Base-by-base conservation (phyloP, 768 basidiomycete species). In the Rhodosporidiobolus sp. region DNA sequence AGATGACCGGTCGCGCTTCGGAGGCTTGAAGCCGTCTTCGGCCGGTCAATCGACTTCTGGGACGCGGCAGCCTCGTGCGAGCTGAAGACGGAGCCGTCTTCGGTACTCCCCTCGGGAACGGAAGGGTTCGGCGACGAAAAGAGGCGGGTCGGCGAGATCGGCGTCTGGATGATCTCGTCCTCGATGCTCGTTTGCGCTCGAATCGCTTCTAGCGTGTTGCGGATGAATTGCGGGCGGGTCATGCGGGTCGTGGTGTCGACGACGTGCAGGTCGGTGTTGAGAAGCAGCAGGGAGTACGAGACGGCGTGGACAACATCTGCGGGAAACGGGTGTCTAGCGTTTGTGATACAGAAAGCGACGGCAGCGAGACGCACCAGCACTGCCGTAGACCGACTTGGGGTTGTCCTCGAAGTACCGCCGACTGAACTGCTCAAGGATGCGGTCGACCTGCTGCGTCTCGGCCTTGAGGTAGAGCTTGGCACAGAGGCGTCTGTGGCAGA, bases 181-280 rank as follows among this genome's bases (percentile, higher is more conserved):
- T 38, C 59, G 16, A 30, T 6, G 4, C 63, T 30, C 17, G 57
- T 67, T 56, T 63, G 62, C 73, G 92, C 90, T 79, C 86, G 87
- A 66, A 99, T 90, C 2, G 92, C 89, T 7, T 86, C 83, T 80
- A 98, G 85, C 2, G 94, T 97, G 80, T 98, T 97, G 61, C 88
- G 87, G 12, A 98, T 88, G 81, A 98, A 99, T 78, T 97, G 94
- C 63, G 78, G 85, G 28, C 90, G 87, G 1, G 95, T 94, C 96
- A 98, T 99, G 72, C 91, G 89, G 6, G 86, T 87, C 26, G 87
- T 81, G 35, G 96, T 84, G 49, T 97, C 94, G 45, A 94, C 96
- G 62, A 99, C 89, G 81, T 99, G 95, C 46, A 99, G 86, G 80
- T 99, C 96, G 35, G 96, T 99, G 83, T 99, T 99, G 63, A 98